Evolutionary conservation across 1,284 basidiomycete genomes (phyloP), one percentile per base, ranked within the genome.

Genomic region (Thecaphora frezii): DNA sequence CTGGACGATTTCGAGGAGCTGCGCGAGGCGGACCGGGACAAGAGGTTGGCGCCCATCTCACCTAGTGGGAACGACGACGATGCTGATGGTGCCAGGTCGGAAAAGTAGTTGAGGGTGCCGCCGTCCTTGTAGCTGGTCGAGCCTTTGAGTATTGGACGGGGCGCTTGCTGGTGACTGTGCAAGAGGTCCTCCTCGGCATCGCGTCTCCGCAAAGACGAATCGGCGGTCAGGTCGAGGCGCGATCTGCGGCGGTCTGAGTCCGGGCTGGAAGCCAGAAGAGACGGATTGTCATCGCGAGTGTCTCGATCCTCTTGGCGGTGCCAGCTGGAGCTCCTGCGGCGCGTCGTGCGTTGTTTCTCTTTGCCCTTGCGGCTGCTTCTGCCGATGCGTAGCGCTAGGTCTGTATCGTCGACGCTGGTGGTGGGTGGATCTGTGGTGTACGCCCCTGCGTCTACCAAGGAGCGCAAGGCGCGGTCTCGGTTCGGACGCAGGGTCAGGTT

Each of bases 381-480:
- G 1, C 54, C 50, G 26, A 66, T 48, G n/a, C 55, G 55, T 23
- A 58, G 52, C 14, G 58, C 57, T 13, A 66, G 47, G 26, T 66
- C 63, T 21, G 63, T 52, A 49, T 66, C 63, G 38, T 66, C 63
- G 7, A 51, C 54, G 24, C 58, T 66, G 21, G 51, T 61, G 54
- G 58, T 58, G 28, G 48, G 51, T 7, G 13, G 21, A 10, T 24
- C 3, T 14, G n/a, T 18, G 7, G 40, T 5, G 3, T 22, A 3
- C 16, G 40, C 12, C 3, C 9, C 9, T 5, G 8, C 5, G 40
- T 41, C 8, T 14, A 12, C 23, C 40, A 24, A 21, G 19, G 23
- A 24, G 39, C 52, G 54, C 0, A 66, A 47, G 2, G 58, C 63
- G 16, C 63, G 51, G 22, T 66, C 63, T 33, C 63, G 42, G 5